phyloP scores from a whole-genome alignment of 768 basidiomycete genomes.

The Lentinula lateritia region DNA sequence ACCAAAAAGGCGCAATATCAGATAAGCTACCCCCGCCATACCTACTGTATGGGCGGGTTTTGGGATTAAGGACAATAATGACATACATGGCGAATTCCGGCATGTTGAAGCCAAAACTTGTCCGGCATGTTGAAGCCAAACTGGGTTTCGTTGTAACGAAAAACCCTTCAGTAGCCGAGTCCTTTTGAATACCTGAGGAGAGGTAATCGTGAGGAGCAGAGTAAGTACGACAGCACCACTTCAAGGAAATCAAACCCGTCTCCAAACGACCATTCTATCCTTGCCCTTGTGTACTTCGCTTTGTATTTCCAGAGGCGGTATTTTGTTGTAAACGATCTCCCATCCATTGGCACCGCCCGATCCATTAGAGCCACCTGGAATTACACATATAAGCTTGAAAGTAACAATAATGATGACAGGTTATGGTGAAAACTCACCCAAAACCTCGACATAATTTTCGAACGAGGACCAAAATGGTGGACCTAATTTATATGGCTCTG shows the following conservation, averaged over 20 bases:
- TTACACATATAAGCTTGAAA: background rate
- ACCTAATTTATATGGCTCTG: slow-evolving; percentile 33
- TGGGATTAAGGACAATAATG: background rate
- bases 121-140: background rate
- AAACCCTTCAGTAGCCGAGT: background rate
- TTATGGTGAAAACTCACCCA: slow-evolving; percentile 22
- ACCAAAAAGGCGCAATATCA: background rate
- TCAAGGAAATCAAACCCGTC: slow-evolving; percentile 16
- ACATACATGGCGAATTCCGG: background rate
- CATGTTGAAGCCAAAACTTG: background rate
- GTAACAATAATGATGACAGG: too few species aligned
- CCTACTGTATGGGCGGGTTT: background rate
- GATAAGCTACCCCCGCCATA: background rate
- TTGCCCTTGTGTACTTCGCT: slow-evolving; percentile 32
- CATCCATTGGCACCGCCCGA: slow-evolving; percentile 26
- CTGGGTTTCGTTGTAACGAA: background rate
- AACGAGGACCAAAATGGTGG: slow-evolving; percentile 60
- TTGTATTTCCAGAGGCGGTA: slow-evolving; percentile 34
- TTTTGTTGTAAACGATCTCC: slow-evolving; percentile 47
- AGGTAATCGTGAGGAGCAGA: background rate
- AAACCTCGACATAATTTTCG: slow-evolving; percentile 47
- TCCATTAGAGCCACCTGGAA: background rate
- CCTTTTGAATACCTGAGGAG: background rate
- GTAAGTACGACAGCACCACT: background rate
- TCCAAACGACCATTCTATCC: slow-evolving; percentile 55